These are phyloP conservation scores for Lactarius hatsudake DNA, from an alignment of 768 basidiomycete genomes.

Conservation along the genomic window DNA sequence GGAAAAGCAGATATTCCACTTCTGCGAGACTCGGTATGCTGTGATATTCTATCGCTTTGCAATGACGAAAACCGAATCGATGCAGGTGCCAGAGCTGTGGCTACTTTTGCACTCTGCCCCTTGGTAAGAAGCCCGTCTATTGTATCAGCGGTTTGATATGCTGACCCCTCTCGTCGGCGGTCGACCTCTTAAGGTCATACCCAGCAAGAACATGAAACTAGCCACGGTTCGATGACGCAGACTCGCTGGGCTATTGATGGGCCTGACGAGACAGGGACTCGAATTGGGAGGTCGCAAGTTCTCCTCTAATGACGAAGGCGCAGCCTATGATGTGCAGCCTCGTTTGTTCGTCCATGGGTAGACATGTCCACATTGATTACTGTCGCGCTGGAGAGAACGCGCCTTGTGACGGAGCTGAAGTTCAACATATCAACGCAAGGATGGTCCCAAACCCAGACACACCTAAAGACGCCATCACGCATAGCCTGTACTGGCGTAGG, in stretches of 20 bases:
- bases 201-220: constrained; percentile 60
- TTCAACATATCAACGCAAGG: constrained; percentile 44
- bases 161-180: background rate
- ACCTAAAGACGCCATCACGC: constrained; percentile 54
- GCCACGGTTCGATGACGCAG: constrained; percentile 61
- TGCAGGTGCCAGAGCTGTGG: constrained; percentile 53
- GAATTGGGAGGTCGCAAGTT: constrained; percentile 58
- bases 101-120: constrained; percentile 57
- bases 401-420: constrained; percentile 43
- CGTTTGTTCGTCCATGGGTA: constrained; percentile 51
- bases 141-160: background rate
- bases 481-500: constrained; percentile 54
- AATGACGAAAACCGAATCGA: background rate
- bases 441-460: constrained; percentile 47
- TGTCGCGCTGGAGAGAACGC: constrained; percentile 44
- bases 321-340: constrained; percentile 64
- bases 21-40: constrained; percentile 49
- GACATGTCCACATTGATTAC: constrained; percentile 59
- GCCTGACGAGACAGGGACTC: constrained; percentile 43
- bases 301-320: constrained; percentile 52
- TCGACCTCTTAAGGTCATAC: constrained; percentile 44
- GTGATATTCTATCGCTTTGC: background rate
- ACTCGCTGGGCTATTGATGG: constrained; percentile 58
- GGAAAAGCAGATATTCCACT: constrained; percentile 50
- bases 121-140: constrained; percentile 38